These are phyloP conservation scores for Arxiozyma heterogenica DNA, from an alignment of 1,139 yeast genomes.

Conservation along the genomic window DNA sequence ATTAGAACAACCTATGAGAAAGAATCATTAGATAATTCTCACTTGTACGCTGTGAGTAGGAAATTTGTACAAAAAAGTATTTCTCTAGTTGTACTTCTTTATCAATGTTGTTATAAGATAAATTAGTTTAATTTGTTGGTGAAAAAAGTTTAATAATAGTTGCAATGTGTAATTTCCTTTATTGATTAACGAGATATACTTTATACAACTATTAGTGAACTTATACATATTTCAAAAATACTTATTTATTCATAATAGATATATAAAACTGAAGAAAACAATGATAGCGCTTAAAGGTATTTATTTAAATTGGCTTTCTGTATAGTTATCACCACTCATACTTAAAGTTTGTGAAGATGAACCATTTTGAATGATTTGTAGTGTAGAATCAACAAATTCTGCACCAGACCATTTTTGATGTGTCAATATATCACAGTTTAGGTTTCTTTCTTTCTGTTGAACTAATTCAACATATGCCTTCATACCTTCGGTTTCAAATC, in stretches of 20 bases:
- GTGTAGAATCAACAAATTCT: slow-evolving; percentile 41
- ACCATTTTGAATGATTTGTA: slow-evolving; percentile 39
- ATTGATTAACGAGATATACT: too few relatives aligned
- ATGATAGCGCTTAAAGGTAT: neutral
- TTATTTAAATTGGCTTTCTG: slow-evolving; percentile 33
- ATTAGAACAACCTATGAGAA: neutral
- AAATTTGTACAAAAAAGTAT: too few relatives aligned
- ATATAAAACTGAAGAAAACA: too few relatives aligned
- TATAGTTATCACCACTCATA: slow-evolving; percentile 40
- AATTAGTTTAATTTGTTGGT: neutral
- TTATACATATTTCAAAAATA: too few relatives aligned
- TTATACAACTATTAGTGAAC: too few relatives aligned
- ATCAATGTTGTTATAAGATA: too few relatives aligned
- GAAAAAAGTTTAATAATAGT: too few relatives aligned
- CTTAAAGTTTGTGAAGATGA: slow-evolving; percentile 37
- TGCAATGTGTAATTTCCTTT: too few relatives aligned
- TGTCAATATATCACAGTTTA: slow-evolving; percentile 44
- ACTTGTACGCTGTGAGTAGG: neutral
- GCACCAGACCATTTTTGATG: slow-evolving; percentile 58
- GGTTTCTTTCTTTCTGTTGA: slow-evolving; percentile 38
- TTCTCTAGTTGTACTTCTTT: too few relatives aligned
- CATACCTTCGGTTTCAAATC: slow-evolving; percentile 46
- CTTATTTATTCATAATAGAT: too few relatives aligned
- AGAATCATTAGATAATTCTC: neutral
- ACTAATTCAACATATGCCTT: slow-evolving; percentile 46